phyloP scores from a whole-genome alignment of 2,329 filamentous ascomycete genomes.

The Fusarium sp. region DNA sequence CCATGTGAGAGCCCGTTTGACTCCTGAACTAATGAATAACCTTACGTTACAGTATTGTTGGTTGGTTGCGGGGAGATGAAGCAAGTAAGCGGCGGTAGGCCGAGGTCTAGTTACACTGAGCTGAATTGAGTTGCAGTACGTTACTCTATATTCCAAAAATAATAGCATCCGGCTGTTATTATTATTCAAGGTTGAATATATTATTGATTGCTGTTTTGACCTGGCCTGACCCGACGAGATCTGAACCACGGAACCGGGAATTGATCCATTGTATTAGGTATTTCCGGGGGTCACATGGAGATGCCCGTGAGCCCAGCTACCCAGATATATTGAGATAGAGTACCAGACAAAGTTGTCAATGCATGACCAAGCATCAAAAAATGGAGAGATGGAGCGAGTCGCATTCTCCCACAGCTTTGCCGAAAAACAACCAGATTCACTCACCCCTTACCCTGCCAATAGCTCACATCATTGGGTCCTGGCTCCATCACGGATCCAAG shows the following conservation, averaged over 20 bases:
- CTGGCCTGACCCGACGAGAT: too few species aligned
- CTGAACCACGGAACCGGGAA: conserved; percentile 25
- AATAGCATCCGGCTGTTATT: background rate
- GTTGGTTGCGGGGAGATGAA: conserved; percentile 12
- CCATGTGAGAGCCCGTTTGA: background rate
- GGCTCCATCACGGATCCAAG: background rate
- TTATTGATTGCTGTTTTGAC: too few species aligned
- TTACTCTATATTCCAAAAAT: background rate
- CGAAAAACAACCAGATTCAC: conserved; percentile 9
- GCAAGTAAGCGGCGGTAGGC: background rate
- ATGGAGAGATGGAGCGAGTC: background rate
- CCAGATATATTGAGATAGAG: conserved; percentile 26
- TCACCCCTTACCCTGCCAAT: conserved; percentile 24
- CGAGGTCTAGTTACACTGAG: background rate
- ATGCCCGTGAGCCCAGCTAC: conserved; percentile 5
- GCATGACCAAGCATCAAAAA: conserved; percentile 22
- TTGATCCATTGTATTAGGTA: conserved; percentile 25
- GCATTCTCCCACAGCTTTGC: conserved; percentile 12
- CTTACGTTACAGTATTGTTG: conserved; percentile 5
- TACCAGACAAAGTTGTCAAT: conserved; percentile 30
- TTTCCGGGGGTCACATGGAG: conserved; percentile 21
- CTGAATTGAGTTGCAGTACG: background rate
- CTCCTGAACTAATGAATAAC: conserved; percentile 1
- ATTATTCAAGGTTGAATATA: too few species aligned
- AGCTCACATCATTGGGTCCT: conserved; percentile 13